Base-by-base conservation (phyloP, 768 basidiomycete genomes). In the Psilocybe azurescens region DNA sequence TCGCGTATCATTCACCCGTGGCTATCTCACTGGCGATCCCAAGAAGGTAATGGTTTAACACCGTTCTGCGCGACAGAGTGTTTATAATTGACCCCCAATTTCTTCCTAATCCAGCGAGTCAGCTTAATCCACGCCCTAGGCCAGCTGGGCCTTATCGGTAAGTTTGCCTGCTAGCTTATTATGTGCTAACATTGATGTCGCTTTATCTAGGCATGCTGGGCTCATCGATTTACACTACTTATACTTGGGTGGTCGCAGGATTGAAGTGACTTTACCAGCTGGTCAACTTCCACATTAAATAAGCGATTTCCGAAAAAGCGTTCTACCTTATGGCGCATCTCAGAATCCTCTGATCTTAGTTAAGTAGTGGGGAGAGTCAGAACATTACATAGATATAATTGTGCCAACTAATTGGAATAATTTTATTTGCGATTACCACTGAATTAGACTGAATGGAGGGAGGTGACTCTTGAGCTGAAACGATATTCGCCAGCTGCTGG, bases 11-110 rank as follows among this genome's bases (percentile, higher is more conserved):
- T 85, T 81, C 64, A 83, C 82, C 1, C 68, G 73, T 48, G 82
- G 82, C 2, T 85, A 85, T 56, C 41, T 76, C 41, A 77, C 74
- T 18, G 81, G 79, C 1, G 75, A 80, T 62, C 81, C 83, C 8
- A 67, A 63, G n/a, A 81, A 78, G 73, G 82, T 81, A 55, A 7
- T 11, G 1, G 1, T 28, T 16, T 14, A 18, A n/a, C 5, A 24
- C 28, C 0, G 20, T 16, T 44, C 1, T 2, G 11, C 7, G 3
- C 11, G 11, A 7, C 7, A 0, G 33, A 7, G 33, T 36, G 3
- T 36, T n/a, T n/a, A 10, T 36, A 7, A 36, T 28, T 24, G 10
- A 52, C 14, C 9, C 28, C n/a, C 1, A 11, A 20, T 58, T n/a
- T 13, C 1, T 20, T 51, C 0, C 5, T 24, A 20, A 20, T 11